Evolutionary conservation across 2,329 filamentous ascomycete species (phyloP), one percentile per base, ranked within the genome.

Genomic region (Ascochyta rabiei): DNA sequence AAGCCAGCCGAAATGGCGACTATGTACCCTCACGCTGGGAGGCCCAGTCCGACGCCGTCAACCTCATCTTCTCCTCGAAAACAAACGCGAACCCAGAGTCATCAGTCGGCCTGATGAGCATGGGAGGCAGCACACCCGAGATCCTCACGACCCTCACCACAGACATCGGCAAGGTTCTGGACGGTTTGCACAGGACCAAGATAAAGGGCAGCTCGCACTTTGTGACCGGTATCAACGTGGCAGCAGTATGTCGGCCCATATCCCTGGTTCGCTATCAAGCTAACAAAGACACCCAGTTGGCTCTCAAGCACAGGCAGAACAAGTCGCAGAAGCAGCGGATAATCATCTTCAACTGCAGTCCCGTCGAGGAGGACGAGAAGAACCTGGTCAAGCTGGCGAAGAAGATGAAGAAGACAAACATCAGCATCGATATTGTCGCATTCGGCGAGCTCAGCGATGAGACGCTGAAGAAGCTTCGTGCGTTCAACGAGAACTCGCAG

Each of bases 381-480:
- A 86, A 89, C 48, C 86, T 99, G 45, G 85, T 93, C 59, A 90
- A 91, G 72, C 84, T 99, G 26, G 93, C 95, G 39, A 96, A 95
- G 82, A 96, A 95, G 81, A 98, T 98, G 92, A 99, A 98, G 86
- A 99, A 99, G 84, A 89, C 89, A 77, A 93, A 90, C 71, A 90
- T 96, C 57, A 90, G 88, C 58, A 90, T 99, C 72, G 95, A 99
- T 76, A 93, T 99, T 71, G 85, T 99, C 58, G 86, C 93, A 41
- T 99, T 99, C 69, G 95, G 95, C 64, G 93, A 99, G 68, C 84
- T 96, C 48, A 91, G 95, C 63, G 90, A 93, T 66, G 91, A 96
- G 63, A 91, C 89, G 60, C 90, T 89, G 50, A 86, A 90, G 75
- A 98, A 98, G 81, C 86, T 99, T 48, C 87, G 91, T 71, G 89